These are phyloP conservation scores for Fusarium sp. DNA, from an alignment of 2,329 filamentous ascomycete genomes.

Conservation along the genomic window DNA sequence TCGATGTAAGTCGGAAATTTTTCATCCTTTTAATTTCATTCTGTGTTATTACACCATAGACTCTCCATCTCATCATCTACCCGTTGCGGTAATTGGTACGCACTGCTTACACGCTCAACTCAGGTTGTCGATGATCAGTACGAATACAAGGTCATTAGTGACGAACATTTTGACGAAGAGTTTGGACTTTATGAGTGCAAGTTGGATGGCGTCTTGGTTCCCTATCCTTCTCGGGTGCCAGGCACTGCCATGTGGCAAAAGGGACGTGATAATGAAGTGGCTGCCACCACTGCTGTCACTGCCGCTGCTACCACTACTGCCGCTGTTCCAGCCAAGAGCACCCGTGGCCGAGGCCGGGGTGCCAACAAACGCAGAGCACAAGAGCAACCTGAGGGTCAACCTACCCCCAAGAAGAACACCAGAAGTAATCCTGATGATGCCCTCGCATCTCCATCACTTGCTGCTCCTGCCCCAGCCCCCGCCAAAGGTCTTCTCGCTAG, in stretches of 20 bases:
- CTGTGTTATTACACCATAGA: constrained; percentile 26
- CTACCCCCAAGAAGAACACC: constrained; percentile 62
- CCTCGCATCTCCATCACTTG: constrained; percentile 42
- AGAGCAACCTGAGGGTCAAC: constrained; percentile 62
- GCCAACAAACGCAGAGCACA: constrained; percentile 63
- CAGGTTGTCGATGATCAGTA: constrained; percentile 59
- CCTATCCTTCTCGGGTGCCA: constrained; percentile 58
- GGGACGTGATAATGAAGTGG: constrained; percentile 53
- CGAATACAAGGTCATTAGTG: constrained; percentile 59
- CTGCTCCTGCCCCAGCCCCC: constrained; percentile 49
- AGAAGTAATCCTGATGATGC: constrained; percentile 51
- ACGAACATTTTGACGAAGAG: constrained; percentile 57
- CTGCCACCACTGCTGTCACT: constrained; percentile 49
- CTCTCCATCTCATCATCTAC: constrained; percentile 36
- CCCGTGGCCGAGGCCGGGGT: constrained; percentile 50
- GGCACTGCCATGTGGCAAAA: constrained; percentile 58
- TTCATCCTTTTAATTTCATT: constrained; percentile 21
- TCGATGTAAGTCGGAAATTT: constrained; percentile 58
- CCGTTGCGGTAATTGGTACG: constrained; percentile 16
- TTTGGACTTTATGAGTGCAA: constrained; percentile 59
- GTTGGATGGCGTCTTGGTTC: constrained; percentile 57
- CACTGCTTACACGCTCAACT: constrained; percentile 37
- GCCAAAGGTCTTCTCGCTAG: constrained; percentile 56
- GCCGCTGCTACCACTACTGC: constrained; percentile 44
- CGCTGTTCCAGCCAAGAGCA: constrained; percentile 45